These are phyloP conservation scores for Ogataea philodendri DNA, from an alignment of 805 yeast species.

Conservation along the genomic window DNA sequence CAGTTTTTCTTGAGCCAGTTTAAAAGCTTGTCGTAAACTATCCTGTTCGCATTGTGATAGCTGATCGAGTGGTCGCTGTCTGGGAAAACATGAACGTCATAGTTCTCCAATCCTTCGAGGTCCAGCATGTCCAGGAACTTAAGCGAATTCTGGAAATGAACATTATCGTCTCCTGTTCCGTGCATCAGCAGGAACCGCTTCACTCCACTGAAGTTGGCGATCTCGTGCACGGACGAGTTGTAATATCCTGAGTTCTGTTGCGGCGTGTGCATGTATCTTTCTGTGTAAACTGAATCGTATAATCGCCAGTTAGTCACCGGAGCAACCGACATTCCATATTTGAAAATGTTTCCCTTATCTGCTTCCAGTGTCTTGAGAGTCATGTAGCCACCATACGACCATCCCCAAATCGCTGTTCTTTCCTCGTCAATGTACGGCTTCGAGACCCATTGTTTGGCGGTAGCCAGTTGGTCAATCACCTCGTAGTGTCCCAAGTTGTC, in stretches of 20 bases:
- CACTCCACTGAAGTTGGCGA: constrained; percentile 51
- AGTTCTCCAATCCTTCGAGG: constrained; percentile 73
- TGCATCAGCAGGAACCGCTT: constrained; percentile 84
- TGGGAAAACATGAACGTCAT: constrained; percentile 75
- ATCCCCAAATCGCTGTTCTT: constrained; percentile 89
- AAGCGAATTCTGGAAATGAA: constrained; percentile 87
- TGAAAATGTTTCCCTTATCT: constrained; percentile 73
- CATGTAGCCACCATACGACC: constrained; percentile 97
- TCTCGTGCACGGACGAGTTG: constrained; percentile 53
- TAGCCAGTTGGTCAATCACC: constrained; percentile 80
- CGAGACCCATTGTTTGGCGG: constrained; percentile 69
- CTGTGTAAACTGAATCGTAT: constrained; percentile 93
- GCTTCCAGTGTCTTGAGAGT: constrained; percentile 85
- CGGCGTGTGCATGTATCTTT: constrained; percentile 89
- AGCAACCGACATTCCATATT: constrained; percentile 92
- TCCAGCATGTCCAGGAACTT: constrained; percentile 75
- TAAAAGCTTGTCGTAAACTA: constrained; percentile 66
- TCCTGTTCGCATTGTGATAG: constrained; percentile 68
- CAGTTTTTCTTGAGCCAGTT: constrained; percentile 66
- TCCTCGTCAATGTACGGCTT: constrained; percentile 63
- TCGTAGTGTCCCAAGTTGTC: constrained; percentile 81
- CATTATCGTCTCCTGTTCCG: constrained; percentile 97
- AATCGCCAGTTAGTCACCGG: constrained; percentile 95
- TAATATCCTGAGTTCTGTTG: constrained; percentile 57
- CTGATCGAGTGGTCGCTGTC: constrained; percentile 75